Evolutionary conservation across 495 filamentous ascomycete species (phyloP), one percentile per base, ranked within the genome.

Genomic region (Lasiosphaeriaceae sp.): DNA sequence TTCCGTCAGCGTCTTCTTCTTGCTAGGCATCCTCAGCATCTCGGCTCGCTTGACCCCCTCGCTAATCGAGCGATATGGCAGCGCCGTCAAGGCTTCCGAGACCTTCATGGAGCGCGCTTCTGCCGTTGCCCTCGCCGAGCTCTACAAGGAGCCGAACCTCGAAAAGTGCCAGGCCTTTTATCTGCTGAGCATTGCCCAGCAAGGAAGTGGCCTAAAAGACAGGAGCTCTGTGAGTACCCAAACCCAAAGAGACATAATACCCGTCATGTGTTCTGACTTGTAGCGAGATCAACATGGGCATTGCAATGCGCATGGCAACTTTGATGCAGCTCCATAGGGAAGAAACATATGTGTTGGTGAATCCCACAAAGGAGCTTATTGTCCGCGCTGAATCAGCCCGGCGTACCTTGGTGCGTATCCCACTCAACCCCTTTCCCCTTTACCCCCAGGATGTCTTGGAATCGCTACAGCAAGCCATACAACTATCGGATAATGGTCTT

Each of bases 91-190:
- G 31, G 77, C 77, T 0, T 70, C 75, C 3, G 72, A 79, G 45
- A 62, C 67, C n/a, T 81, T 78, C 56, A 80, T 80, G 72, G 68
- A 70, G 50, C 73, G 66, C 50, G 77, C 77, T 1, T 70, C 75
- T 19, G 56, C 56, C n/a, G 64, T 77, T 3, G 77, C 78, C 2
- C 59, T 75, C 43, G 62, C 66, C 29, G 78, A 80, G 54, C 64
- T 80, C 22, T 81, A 80, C 59, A 64, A 71, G 34, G 74, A 73
- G 47, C 74, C 77, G 2, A 74, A 69, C 8, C 63, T 81, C n/a
- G 78, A 81, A 55, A 67, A 74, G 47, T 77, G 73, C 35, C 78
- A 81, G 59, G 77, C 73, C 0, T 79, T 81, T 39, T 81, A 80
- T 56, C 61, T 81, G 7, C 65, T 81, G 22, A 77, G 74, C 50